These are phyloP conservation scores for Clonostachys sp. DNA, from an alignment of 2,329 filamentous ascomycete species.

Conservation along the genomic window DNA sequence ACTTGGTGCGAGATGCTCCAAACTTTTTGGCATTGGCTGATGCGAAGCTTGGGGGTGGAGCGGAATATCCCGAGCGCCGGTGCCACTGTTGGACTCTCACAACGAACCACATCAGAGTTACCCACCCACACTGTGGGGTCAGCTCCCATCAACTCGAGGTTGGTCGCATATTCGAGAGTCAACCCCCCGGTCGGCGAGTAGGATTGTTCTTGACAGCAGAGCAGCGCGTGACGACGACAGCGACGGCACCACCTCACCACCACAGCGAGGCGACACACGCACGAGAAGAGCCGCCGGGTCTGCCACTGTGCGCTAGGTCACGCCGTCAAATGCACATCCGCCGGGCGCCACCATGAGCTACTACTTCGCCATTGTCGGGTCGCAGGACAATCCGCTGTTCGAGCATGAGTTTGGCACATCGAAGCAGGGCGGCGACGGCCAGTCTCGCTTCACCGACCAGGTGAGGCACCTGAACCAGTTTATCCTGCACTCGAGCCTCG, in stretches of 20 bases:
- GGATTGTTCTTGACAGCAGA: too few species aligned
- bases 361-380: slow-evolving; percentile 96
- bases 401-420: slow-evolving; percentile 96
- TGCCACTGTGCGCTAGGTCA: too few species aligned
- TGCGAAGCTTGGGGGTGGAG: slow-evolving; percentile 7
- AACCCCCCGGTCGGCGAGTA: too few species aligned
- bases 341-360: slow-evolving; percentile 71
- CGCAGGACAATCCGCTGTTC: slow-evolving; percentile 92
- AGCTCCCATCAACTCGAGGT: too few species aligned
- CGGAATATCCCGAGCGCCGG: slow-evolving; percentile 19
- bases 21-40: too few species aligned
- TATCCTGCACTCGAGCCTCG: slow-evolving; percentile 87
- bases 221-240: too few species aligned
- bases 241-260: too few species aligned
- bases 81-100: neutral
- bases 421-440: slow-evolving; percentile 90
- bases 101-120: too few species aligned
- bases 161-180: too few species aligned
- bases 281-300: too few species aligned
- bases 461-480: slow-evolving; percentile 96
- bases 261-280: too few species aligned
- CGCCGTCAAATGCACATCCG: neutral
- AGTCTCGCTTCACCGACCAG: slow-evolving; percentile 82
- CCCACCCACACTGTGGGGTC: too few species aligned
- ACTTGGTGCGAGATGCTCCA: neutral